Conservation (phyloP, 192 early-diverging fungal species). For the Borealophlyctis nickersoniae region DNA sequence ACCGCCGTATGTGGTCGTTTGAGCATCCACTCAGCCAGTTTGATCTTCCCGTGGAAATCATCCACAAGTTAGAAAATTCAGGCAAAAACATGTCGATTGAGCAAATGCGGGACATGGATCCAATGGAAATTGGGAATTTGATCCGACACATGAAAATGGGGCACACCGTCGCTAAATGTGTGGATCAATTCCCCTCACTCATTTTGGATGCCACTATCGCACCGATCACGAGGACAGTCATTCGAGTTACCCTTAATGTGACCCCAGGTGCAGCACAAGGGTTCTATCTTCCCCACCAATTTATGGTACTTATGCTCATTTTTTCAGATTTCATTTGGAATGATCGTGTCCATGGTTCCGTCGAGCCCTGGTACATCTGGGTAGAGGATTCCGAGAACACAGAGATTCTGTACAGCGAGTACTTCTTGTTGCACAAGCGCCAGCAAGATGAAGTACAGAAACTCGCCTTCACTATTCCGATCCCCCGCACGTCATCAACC, state of each 20-base stretch:
- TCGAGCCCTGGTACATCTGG: slow-evolving; percentile 96
- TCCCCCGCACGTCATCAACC: slow-evolving; percentile 54
- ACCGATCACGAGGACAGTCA: slow-evolving; percentile 91
- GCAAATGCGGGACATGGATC: slow-evolving; percentile 79
- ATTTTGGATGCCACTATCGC: slow-evolving; percentile 75
- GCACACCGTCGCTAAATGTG: slow-evolving; percentile 63
- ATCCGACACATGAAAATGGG: slow-evolving; percentile 82
- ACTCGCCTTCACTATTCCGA: slow-evolving; percentile 79
- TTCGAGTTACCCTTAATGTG: slow-evolving; percentile 76
- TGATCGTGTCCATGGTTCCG: slow-evolving; percentile 85
- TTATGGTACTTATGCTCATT: neutral
- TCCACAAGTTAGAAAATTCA: slow-evolving; percentile 69
- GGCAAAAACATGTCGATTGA: slow-evolving; percentile 50
- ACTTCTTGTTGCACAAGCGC: slow-evolving; percentile 74
- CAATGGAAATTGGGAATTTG: slow-evolving; percentile 81
- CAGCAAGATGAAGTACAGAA: slow-evolving; percentile 54
- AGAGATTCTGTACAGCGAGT: slow-evolving; percentile 91
- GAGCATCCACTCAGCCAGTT: slow-evolving; percentile 88
- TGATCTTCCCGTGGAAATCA: slow-evolving; percentile 67
- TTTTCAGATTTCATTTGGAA: slow-evolving; percentile 97
- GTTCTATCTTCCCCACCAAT: neutral
- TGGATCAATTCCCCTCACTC: slow-evolving; percentile 83
- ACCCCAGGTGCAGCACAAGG: slow-evolving; percentile 43
- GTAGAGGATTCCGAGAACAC: slow-evolving; percentile 86
- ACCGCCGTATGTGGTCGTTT: slow-evolving; percentile 88